These are phyloP conservation scores for Cladorrhinum sp. DNA, from an alignment of 2,329 filamentous ascomycete genomes.

Conservation along the genomic window DNA sequence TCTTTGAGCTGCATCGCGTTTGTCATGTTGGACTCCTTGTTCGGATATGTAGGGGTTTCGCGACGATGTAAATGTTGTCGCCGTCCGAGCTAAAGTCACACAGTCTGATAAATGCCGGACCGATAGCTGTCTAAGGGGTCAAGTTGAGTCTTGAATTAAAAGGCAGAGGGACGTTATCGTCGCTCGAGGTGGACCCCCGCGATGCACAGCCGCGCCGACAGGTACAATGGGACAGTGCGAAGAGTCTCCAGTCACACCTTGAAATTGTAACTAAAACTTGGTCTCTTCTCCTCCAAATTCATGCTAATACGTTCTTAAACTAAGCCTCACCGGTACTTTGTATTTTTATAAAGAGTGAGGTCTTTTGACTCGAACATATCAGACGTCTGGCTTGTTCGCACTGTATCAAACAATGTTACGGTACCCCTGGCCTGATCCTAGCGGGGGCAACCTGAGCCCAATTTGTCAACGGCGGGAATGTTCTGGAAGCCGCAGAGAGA, in stretches of 20 bases:
- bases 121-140: background rate
- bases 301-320: too few species aligned
- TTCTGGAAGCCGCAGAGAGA: background rate
- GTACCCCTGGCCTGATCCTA: background rate
- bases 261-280: background rate
- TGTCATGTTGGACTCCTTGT: constrained; percentile 15
- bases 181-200: background rate
- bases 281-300: background rate
- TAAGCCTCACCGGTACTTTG: too few species aligned
- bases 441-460: background rate
- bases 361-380: too few species aligned
- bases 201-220: background rate
- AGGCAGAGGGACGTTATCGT: background rate
- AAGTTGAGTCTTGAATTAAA: background rate
- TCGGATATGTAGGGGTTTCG: background rate
- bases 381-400: background rate
- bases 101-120: background rate
- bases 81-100: background rate
- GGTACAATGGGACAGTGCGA: background rate
- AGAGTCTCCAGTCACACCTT: background rate
- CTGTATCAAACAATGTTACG: background rate
- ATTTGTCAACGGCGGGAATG: background rate
- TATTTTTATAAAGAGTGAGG: too few species aligned
- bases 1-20: constrained; percentile 42
- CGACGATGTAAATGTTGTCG: background rate